Percentiles rank a stretch among this genome's conserved stretches.
Conservation (phyloP, 371 early-diverging fungal species). For the Apophysomyces trapeziformis region DNA sequence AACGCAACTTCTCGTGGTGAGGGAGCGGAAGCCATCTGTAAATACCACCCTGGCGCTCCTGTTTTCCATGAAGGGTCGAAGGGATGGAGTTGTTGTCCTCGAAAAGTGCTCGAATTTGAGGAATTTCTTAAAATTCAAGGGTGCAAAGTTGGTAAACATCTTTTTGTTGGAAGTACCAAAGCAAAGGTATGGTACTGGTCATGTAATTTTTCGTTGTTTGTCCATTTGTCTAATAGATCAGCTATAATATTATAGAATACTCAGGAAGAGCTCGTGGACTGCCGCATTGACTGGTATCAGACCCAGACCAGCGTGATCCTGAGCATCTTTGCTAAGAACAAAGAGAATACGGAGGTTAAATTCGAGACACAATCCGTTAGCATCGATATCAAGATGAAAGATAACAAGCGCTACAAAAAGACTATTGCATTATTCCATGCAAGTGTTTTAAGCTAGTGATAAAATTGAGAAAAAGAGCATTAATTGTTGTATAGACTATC, state of each 20-base stretch:
- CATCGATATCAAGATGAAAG: slow-evolving; percentile 57
- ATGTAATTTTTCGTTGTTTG: background rate
- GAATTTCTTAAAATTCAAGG: slow-evolving; percentile 95
- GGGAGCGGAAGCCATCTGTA: slow-evolving; percentile 67
- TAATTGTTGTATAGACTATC: slow-evolving; percentile 56
- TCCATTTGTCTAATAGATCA: background rate
- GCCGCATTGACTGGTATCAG: slow-evolving; percentile 95
- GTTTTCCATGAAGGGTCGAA: slow-evolving; percentile 95
- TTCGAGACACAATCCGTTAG: slow-evolving; percentile 50
- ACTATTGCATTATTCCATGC: slow-evolving; percentile 63
- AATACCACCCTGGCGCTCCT: slow-evolving; percentile 87
- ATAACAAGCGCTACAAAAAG: slow-evolving; percentile 67
- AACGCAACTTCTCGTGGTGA: slow-evolving; percentile 66
- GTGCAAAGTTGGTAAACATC: slow-evolving; percentile 83
- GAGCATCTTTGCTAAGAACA: slow-evolving; percentile 92
- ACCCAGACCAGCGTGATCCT: slow-evolving; percentile 82
- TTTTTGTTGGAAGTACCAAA: slow-evolving; percentile 69
- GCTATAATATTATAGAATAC: slow-evolving; percentile 6
- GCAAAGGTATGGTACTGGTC: slow-evolving; percentile 19
- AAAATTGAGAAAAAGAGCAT: background rate
- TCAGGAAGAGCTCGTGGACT: slow-evolving; percentile 67
- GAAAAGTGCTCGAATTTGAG: slow-evolving; percentile 95
- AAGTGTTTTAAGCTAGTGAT: slow-evolving; percentile 17
- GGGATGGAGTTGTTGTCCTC: slow-evolving; percentile 89
- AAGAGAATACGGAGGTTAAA: slow-evolving; percentile 64